Percentiles rank a stretch among this genome's conserved stretches.
Evolutionary conservation across 805 yeast genomes (phyloP).

Genomic region (Candida fluviatilis): DNA sequence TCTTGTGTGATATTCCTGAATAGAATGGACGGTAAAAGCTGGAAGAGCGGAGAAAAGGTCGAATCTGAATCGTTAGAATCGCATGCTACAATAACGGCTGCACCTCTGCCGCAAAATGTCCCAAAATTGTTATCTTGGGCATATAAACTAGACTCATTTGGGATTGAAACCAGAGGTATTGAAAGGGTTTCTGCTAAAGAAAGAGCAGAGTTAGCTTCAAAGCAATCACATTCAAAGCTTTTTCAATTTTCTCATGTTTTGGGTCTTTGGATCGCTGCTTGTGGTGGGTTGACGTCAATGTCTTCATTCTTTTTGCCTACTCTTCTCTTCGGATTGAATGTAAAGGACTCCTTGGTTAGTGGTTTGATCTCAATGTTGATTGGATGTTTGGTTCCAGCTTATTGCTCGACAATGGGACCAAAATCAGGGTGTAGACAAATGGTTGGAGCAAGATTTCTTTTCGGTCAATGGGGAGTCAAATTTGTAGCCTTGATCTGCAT

Average conservation of each 20-base stretch:
- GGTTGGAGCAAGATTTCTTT: conserved; percentile 32
- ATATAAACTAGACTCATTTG: conserved; percentile 21
- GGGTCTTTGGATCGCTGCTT: conserved; percentile 37
- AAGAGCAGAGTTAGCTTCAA: conserved; percentile 12
- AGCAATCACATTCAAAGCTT: conserved; percentile 7
- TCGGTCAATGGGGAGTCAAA: conserved; percentile 34
- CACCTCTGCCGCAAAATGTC: neutral
- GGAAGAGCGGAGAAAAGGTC: neutral
- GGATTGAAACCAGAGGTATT: conserved; percentile 32
- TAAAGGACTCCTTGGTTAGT: conserved; percentile 24
- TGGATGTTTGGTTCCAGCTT: conserved; percentile 36
- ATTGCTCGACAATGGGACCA: conserved; percentile 36
- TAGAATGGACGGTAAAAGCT: neutral
- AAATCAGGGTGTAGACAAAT: conserved; percentile 36
- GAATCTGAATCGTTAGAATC: neutral
- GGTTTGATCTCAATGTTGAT: conserved; percentile 26
- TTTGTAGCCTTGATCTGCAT: conserved; percentile 27
- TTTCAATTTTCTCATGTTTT: conserved; percentile 24
- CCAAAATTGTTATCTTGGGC: conserved; percentile 14
- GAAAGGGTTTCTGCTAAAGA: conserved; percentile 29
- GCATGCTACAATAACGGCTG: neutral
- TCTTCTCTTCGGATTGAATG: conserved; percentile 21
- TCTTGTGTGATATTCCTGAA: too few species aligned
- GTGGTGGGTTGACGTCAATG: conserved; percentile 38
- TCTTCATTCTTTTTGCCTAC: conserved; percentile 33